Base-by-base conservation (phyloP, 1,284 basidiomycete species). In the Volvariella surrecta region DNA sequence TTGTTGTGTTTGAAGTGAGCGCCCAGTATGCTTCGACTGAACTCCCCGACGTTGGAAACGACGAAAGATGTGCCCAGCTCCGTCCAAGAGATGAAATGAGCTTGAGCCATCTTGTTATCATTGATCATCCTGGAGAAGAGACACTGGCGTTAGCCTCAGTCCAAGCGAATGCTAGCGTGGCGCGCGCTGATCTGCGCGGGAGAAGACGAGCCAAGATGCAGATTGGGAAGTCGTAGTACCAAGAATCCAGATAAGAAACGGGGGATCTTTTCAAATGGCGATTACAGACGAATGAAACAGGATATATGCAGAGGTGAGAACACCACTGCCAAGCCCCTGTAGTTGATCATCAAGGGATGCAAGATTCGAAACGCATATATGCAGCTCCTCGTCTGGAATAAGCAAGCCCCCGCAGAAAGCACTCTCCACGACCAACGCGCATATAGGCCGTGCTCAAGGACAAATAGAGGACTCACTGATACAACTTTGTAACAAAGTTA, bases 1-100 rank as follows among this genome's bases (percentile, higher is more conserved):
- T 88, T 88, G 59, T 86, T 86, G 60, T 87, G 85, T 58, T 88
- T 87, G 63, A 89, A 88, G 56, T 89, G 85, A 2, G 81, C 79
- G 2, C 83, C 84, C 30, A 89, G 68, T 53, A 89, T 87, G 54
- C 75, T 84, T 47, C 83, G 70, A 54, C 83, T 87, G 60, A 89
- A 88, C 58, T 88, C 86, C 57, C 83, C 83, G 38, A 86, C 83
- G 47, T 86, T 87, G 32, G 79, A 82, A 19, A 89, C 85, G 38
- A 89, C 82, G 52, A 89, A 88, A 39, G 83, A 87, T 22, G 83
- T 79, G 20, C 85, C 85, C 10, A 79, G 70, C 38, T 87, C 82
- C 3, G 82, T 87, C 84, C 84, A 88, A 2, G 75, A 64, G 49
- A 88, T 88, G 57, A 84, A 88, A 54, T 78, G 44, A n/a, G n/a